Conservation (phyloP, 1,284 basidiomycete genomes). For the Takashimella tepidaria region DNA sequence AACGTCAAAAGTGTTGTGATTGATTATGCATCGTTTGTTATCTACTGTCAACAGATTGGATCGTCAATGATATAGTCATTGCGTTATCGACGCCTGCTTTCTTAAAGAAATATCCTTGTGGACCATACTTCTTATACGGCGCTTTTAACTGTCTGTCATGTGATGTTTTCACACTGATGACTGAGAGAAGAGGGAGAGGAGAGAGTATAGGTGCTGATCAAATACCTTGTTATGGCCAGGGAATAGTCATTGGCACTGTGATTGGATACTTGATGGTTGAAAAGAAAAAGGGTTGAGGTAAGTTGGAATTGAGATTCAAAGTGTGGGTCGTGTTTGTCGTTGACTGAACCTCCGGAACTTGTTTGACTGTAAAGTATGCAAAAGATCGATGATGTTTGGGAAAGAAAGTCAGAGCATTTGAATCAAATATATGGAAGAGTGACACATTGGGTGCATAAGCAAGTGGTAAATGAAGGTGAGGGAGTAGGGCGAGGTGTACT, state of each 20-base stretch:
- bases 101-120: conserved; percentile 1
- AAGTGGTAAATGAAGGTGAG: too few relatives aligned
- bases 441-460: background rate
- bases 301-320: too few relatives aligned
- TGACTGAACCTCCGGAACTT: too few relatives aligned
- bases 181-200: too few relatives aligned
- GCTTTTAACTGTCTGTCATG: conserved; percentile 1
- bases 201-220: background rate
- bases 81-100: conserved; percentile 6
- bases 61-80: conserved; percentile 7
- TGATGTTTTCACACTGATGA: background rate
- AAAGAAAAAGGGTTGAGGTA: conserved; percentile 4
- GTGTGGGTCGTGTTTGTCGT: too few relatives aligned
- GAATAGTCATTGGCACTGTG: conserved; percentile 4
- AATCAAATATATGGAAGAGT: background rate
- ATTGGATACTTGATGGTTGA: conserved; percentile 1
- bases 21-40: background rate
- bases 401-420: background rate
- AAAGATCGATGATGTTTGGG: background rate
- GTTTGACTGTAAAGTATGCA: too few relatives aligned
- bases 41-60: background rate
- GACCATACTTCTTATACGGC: conserved; percentile 6
- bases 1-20: conserved; percentile 4
- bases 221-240: background rate
- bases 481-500: too few relatives aligned